Evolutionary conservation across 2,329 filamentous ascomycete genomes (phyloP), one percentile per base, ranked within the genome.

Genomic region (Calonectria naviculata): DNA sequence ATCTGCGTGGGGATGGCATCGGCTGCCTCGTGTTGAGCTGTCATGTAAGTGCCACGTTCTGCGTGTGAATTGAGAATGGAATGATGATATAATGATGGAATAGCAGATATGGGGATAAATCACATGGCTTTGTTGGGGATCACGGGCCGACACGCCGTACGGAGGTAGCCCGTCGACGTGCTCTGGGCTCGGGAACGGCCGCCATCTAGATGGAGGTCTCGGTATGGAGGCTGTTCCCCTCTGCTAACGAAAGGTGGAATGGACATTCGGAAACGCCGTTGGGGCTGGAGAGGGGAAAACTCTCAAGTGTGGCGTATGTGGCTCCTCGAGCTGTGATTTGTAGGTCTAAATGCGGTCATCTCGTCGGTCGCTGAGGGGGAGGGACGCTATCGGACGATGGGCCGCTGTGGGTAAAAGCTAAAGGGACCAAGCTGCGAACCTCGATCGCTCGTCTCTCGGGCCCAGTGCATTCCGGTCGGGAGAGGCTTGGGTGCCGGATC

Each of bases 231-330:
- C n/a, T 9, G 52, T 24, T 54, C 52, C 52, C 31, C 52, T 38
- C n/a, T 24, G 12, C 52, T 58, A 58, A 36, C 52, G 31, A 9
- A 5, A 10, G n/a, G 21, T 56, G 63, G 47, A 44, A 54, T 65
- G 63, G 24, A 19, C 8, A 21, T 54, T 65, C 62, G 62, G 62
- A n/a, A 42, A 41, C 47, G 62, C 62, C 62, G 62, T 54, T 65
- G 62, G 36, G 46, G 21, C 21, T 31, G 15, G 49, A 58, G 26
- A 65, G 42, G 47, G 62, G 44, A 21, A 38, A 38, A 6, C 8
- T 28, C 6, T 10, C 46, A 47, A 34, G n/a, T 56, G 62, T 56
- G 62, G 64, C 49, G 64, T 12, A 65, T 36, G n/a, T 36, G 24
- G 46, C 24, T 49, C 31, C 47, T 38, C 28, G 26, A 58, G 29